Evolutionary conservation across 176 grass and related monocot species (phyloP).

Genomic region (Musa beccarii): DNA sequence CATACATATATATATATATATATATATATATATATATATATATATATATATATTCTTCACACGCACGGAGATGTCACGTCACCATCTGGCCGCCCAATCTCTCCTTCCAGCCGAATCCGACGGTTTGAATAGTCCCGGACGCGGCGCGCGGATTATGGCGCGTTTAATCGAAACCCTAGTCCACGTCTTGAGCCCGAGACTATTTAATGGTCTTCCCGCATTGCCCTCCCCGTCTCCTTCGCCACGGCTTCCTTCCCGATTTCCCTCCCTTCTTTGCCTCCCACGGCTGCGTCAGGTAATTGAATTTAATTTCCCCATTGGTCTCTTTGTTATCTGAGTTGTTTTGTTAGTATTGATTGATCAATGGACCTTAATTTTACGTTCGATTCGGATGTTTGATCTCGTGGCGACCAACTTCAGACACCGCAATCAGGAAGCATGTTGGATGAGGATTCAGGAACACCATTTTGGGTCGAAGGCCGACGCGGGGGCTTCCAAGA

Average conservation of each 20-base stretch:
- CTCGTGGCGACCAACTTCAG: too few relatives aligned
- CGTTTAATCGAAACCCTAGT: neutral
- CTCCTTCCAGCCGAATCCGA: too few relatives aligned
- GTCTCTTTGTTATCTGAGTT: neutral
- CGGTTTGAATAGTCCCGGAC: too few relatives aligned
- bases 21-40: too few relatives aligned
- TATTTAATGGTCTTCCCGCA: neutral
- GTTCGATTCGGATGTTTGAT: too few relatives aligned
- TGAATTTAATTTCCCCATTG: neutral
- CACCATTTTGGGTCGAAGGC: too few relatives aligned
- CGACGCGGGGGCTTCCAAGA: neutral
- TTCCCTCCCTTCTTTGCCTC: neutral
- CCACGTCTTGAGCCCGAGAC: neutral
- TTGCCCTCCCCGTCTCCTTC: neutral
- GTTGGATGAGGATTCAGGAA: neutral
- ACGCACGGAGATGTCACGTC: too few relatives aligned
- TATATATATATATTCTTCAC: too few relatives aligned
- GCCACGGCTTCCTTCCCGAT: neutral
- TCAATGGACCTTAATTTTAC: neutral
- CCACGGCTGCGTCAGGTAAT: neutral
- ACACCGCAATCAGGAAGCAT: neutral
- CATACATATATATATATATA: too few relatives aligned
- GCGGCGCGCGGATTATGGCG: too few relatives aligned
- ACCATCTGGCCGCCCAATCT: too few relatives aligned
- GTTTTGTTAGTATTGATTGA: neutral